Evolutionary conservation across 2,329 filamentous ascomycete species (phyloP).

Genomic region (Exophiala sp.): DNA sequence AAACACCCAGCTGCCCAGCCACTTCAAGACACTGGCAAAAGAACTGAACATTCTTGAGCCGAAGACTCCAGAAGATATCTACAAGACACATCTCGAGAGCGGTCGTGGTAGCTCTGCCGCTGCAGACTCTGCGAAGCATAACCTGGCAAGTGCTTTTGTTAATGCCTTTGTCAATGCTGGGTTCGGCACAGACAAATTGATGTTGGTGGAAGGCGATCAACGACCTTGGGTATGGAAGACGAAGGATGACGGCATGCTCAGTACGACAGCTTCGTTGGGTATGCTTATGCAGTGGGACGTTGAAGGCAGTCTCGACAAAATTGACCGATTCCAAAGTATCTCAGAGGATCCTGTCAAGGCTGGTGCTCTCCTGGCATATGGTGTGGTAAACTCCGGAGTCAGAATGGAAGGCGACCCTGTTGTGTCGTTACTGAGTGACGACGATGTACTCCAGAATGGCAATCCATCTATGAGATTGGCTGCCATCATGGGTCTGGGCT

Average conservation of each 20-base stretch:
- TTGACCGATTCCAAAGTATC: slow-evolving; percentile 89
- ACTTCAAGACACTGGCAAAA: slow-evolving; percentile 91
- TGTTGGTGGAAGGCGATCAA: slow-evolving; percentile 86
- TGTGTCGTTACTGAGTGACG: slow-evolving; percentile 76
- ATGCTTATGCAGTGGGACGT: slow-evolving; percentile 92
- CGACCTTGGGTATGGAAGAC: slow-evolving; percentile 98
- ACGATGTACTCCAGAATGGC: slow-evolving; percentile 74
- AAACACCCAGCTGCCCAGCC: slow-evolving; percentile 81
- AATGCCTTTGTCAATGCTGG: slow-evolving; percentile 97
- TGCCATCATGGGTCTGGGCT: slow-evolving; percentile 91
- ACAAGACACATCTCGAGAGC: slow-evolving; percentile 97
- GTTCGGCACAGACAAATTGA: slow-evolving; percentile 94
- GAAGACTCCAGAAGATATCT: slow-evolving; percentile 96
- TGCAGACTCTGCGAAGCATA: slow-evolving; percentile 86
- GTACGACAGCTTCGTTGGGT: slow-evolving; percentile 88
- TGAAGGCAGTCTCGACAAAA: slow-evolving; percentile 84
- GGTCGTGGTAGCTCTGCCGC: slow-evolving; percentile 91
- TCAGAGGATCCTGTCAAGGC: slow-evolving; percentile 81
- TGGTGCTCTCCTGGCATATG: slow-evolving; percentile 86
- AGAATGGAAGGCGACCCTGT: slow-evolving; percentile 86
- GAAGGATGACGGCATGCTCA: slow-evolving; percentile 96
- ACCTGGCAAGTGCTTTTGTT: slow-evolving; percentile 91
- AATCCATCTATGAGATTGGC: slow-evolving; percentile 74
- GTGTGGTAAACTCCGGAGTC: slow-evolving; percentile 93
- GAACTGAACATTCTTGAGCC: slow-evolving; percentile 96